phyloP scores from a whole-genome alignment of 2,329 filamentous ascomycete species.

The Ciborinia camelliae region DNA sequence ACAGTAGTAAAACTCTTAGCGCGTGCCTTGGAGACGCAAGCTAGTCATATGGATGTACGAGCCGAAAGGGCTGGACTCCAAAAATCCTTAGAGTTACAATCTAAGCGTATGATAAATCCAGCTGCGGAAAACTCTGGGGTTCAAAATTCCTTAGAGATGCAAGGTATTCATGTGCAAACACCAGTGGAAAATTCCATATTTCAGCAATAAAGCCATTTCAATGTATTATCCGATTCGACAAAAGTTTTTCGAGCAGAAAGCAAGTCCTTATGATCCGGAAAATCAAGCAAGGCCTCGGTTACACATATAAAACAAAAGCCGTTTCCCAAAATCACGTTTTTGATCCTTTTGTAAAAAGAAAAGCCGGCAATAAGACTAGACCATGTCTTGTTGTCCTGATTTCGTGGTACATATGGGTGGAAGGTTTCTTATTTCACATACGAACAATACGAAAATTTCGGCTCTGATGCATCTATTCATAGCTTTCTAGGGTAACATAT shows the following conservation, averaged over 20 bases:
- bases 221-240: background rate
- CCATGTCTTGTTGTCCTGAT: slow-evolving; percentile 3
- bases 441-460: background rate
- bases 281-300: background rate
- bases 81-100: no score
- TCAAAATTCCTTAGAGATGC: no score
- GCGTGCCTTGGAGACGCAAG: slow-evolving; percentile 36
- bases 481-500: background rate
- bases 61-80: no score
- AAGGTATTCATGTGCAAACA: slow-evolving; percentile 5
- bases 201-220: background rate
- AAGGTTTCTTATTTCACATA: slow-evolving; percentile 1
- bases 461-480: background rate
- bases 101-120: no score
- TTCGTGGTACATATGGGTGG: background rate
- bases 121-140: no score
- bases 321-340: background rate
- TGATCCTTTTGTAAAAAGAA: background rate
- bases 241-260: background rate
- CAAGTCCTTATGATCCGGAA: background rate
- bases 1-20: slow-evolving; percentile 67
- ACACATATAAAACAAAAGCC: background rate
- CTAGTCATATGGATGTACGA: background rate
- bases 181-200: background rate
- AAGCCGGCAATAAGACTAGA: background rate